phyloP scores from a whole-genome alignment of 768 basidiomycete species.

The Strobilomyces echinocephalus region DNA sequence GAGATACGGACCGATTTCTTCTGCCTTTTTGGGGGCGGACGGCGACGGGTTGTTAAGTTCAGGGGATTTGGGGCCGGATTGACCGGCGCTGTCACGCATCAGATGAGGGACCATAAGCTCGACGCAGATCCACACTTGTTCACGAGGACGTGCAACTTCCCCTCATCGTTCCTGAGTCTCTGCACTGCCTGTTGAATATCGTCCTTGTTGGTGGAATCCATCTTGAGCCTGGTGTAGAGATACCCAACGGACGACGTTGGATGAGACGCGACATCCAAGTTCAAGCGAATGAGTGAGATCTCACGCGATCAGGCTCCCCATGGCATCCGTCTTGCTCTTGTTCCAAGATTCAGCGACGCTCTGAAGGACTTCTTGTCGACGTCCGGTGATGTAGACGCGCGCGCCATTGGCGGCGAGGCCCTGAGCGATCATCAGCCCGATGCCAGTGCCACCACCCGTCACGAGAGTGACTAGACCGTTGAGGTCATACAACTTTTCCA shows the following conservation, averaged over 20 bases:
- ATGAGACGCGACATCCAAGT: not conserved
- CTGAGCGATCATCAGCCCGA: constrained; percentile 61
- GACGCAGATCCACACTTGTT: constrained; percentile 57
- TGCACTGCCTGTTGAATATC: constrained; percentile 58
- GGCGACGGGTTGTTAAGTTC: constrained; percentile 56
- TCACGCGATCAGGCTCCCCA: constrained; percentile 58
- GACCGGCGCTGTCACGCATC: constrained; percentile 55
- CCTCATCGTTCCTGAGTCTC: constrained; percentile 37
- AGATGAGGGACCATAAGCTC: not conserved
- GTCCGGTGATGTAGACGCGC: constrained; percentile 74
- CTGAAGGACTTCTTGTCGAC: constrained; percentile 62
- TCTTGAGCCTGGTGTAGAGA: constrained; percentile 42
- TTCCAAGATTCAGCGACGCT: constrained; percentile 49
- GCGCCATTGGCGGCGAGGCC: constrained; percentile 76
- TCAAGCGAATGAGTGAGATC: constrained; percentile 15
- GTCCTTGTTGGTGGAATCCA: constrained; percentile 69
- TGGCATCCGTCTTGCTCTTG: constrained; percentile 28
- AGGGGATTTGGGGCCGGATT: constrained; percentile 56
- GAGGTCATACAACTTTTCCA: constrained; percentile 43
- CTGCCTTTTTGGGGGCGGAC: constrained; percentile 58
- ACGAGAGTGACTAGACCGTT: constrained; percentile 51
- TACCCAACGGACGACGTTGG: not conserved
- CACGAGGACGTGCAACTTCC: constrained; percentile 71
- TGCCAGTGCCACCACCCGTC: constrained; percentile 48
- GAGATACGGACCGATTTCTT: constrained; percentile 60